Evolutionary conservation across 495 filamentous ascomycete species (phyloP).

Genomic region (Tuber calosporum): DNA sequence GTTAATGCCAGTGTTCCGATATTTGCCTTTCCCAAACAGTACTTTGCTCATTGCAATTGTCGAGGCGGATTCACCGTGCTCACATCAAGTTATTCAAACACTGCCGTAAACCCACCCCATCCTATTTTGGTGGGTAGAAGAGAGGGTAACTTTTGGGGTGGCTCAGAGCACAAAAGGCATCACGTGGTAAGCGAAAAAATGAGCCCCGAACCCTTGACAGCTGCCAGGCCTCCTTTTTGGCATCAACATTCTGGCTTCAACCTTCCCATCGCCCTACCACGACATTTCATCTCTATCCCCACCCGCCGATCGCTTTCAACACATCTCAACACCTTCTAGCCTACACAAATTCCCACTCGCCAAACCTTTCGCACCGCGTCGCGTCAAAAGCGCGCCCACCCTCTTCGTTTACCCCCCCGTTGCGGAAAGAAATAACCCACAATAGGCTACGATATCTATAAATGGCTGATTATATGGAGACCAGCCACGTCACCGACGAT

Average conservation of each 20-base stretch:
- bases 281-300: constrained; percentile 2
- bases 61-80: background rate
- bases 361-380: background rate
- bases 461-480: constrained; percentile 39
- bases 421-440: background rate
- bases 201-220: background rate
- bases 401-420: background rate
- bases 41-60: background rate
- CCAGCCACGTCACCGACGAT: constrained; percentile 26
- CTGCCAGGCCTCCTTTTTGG: background rate
- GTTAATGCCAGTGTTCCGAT: background rate
- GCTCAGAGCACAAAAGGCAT: background rate
- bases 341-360: background rate
- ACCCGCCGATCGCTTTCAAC: background rate
- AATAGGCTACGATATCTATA: constrained; percentile 15
- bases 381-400: background rate
- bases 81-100: background rate
- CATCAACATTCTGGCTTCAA: constrained; percentile 2
- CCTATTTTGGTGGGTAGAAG: background rate
- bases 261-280: constrained; percentile 1
- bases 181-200: background rate
- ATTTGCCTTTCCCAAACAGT: background rate
- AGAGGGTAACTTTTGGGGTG: background rate
- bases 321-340: background rate
- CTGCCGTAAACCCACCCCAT: background rate